Evolutionary conservation across 176 grass and related monocot genomes (phyloP), one percentile per base, ranked within the genome.

Genomic region (Bolboschoenus planiculmis): DNA sequence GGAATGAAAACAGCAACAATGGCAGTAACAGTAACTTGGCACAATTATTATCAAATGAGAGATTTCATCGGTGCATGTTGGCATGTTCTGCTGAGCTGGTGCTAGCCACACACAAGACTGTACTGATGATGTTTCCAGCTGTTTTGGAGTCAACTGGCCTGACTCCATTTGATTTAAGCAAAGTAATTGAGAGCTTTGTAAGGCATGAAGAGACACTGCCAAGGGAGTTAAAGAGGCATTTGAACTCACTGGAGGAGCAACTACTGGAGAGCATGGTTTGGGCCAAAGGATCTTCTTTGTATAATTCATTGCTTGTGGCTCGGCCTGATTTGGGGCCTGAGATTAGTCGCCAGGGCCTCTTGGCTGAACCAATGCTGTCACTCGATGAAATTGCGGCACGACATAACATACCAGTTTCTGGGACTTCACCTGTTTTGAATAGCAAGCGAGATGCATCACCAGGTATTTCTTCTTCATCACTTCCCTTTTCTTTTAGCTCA

Each of bases 151-250:
- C 83, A 81, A 91, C 92, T 85, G 92, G 95, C 83, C 78, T 98
- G 87, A 98, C 92, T 43, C 90, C 92, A 85, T 98, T 98, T 91
- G 95, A 98, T 91, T 88, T 98, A 86, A 93, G 90, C 85, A 98
- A 95, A 84, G 91, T 98, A 72, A 98, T 98, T 43, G 95, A 98
- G 82, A 95, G 62, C 60, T 91, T 98, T 83, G 87, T 98, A 36
- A 94, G 92, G 78, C 89, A 98, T 79, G 95, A 98, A 88, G 92
- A 91, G 60, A 95, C 90, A 56, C 89, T 98, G 59, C 95, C 95
- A 48, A 98, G 95, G 85, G 89, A 98, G 78, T 72, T 98, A 76
- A 98, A 95, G 86, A 94, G 92, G 47, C 92, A 95, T 84, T 78
- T 98, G 73, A 98, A 98, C 90, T 95, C 90, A 84, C 91, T 95